Evolutionary conservation across 2,329 filamentous ascomycete genomes (phyloP).

Genomic region (Ophiocordyceps sinensis): DNA sequence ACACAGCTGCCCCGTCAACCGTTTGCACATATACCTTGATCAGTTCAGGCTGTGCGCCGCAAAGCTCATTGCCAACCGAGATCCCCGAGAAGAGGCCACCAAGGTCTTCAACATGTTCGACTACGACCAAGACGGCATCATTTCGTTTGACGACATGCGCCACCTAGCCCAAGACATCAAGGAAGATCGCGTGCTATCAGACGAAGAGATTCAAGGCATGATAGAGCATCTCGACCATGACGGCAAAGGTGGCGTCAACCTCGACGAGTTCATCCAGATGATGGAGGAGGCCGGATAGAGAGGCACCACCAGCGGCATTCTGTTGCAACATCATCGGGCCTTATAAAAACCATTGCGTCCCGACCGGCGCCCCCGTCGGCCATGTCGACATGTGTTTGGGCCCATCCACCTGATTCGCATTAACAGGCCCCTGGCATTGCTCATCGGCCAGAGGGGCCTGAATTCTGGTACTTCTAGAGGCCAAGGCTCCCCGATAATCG

Average conservation of each 20-base stretch:
- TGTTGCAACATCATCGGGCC: neutral
- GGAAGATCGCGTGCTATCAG: slow-evolving; percentile 63
- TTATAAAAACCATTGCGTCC: neutral
- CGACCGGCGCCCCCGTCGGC: too few species aligned
- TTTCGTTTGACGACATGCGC: slow-evolving; percentile 76
- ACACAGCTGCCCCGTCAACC: slow-evolving; percentile 26
- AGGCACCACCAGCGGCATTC: neutral
- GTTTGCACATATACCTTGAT: slow-evolving; percentile 34
- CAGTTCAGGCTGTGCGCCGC: slow-evolving; percentile 59
- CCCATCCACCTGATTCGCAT: too few species aligned
- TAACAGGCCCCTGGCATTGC: too few species aligned
- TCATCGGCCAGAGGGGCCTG: too few species aligned
- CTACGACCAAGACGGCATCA: slow-evolving; percentile 78
- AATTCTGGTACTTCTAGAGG: too few species aligned
- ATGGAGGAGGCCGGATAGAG: slow-evolving; percentile 29
- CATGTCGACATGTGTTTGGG: too few species aligned
- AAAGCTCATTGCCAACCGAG: slow-evolving; percentile 63
- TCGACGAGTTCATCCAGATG: slow-evolving; percentile 56
- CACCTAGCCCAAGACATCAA: slow-evolving; percentile 82
- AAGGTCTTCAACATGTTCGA: slow-evolving; percentile 91
- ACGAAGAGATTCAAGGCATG: slow-evolving; percentile 89
- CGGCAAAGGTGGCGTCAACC: slow-evolving; percentile 66
- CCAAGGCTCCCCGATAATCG: too few species aligned
- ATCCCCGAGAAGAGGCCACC: slow-evolving; percentile 81
- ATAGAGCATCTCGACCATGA: slow-evolving; percentile 96